Conservation (phyloP, 1,139 yeast genomes). For the Geotrichum macrosporum region DNA sequence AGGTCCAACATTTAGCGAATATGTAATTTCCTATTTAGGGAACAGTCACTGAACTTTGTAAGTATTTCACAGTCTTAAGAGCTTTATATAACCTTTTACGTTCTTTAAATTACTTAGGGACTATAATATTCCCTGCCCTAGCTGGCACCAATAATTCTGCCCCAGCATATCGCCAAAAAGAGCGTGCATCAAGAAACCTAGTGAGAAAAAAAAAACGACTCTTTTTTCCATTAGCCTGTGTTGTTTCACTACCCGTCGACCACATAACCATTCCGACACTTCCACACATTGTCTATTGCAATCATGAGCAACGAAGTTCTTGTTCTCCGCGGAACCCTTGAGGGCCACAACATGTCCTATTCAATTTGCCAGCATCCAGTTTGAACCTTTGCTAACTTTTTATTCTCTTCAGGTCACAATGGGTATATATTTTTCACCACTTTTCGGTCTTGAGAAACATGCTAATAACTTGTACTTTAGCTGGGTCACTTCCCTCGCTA, state of each 20-base stretch:
- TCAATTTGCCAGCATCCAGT: no score
- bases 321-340: conserved; percentile 99
- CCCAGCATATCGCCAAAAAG: neutral
- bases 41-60: neutral
- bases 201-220: neutral
- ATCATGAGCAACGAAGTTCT: conserved; percentile 66
- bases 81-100: neutral
- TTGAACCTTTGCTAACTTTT: neutral
- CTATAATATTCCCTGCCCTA: neutral
- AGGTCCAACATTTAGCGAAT: no score
- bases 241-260: conserved; percentile 5
- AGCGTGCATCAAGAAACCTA: neutral
- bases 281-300: conserved; percentile 7
- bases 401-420: conserved; percentile 30
- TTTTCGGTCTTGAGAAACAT: no score
- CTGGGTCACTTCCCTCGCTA: conserved; percentile 99
- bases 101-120: neutral
- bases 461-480: no score
- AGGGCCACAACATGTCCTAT: no score
- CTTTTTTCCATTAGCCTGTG: neutral
- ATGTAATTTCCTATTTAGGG: neutral
- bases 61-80: neutral
- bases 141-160: no score
- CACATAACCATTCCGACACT: conserved; percentile 7
- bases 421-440: no score